Evolutionary conservation across 805 yeast species (phyloP), one percentile per base, ranked within the genome.

Genomic region (Candida silvicultrix): DNA sequence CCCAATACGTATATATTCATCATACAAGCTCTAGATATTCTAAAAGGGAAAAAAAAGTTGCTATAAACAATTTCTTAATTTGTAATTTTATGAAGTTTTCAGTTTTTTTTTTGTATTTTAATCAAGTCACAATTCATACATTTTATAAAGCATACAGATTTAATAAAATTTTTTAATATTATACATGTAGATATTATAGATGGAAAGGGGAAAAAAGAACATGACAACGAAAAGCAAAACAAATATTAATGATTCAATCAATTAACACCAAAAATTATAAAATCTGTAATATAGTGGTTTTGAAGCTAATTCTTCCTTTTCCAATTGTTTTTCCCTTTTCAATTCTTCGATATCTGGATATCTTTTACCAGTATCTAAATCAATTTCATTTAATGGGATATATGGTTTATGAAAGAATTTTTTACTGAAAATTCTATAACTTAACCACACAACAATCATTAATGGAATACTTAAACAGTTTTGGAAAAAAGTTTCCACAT

Each of bases 281-380:
- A 59, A 23, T 58, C 80, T 74, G 65, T 69, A 68, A 56, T 64
- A 72, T 51, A 66, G 56, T 45, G 78, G 78, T 56, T 80, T 81
- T 63, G 77, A 83, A 15, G 69, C 73, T 48, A 78, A 62, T 57
- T 80, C 82, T 58, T 75, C 80, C 51, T 65, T 15, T 5, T 31
- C 35, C 12, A 31, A 31, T 31, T 31, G 16, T 31, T 31, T 31
- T 31, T 31, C 10, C 9, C 7, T 12, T 31, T 5, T 68, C 47
- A 81, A 60, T 43, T 76, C 62, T 37, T 80, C 85, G 49, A 80
- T 57, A 56, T 81, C 86, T 22, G 77, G 59, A 41, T 78, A 82
- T 59, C 85, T 74, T 63, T 85, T 76, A 47, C 89, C 89, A 32
- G 82, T 71, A 57, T 77, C 83, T 38, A 83, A 59, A 56, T 82